phyloP scores from a whole-genome alignment of 2,329 filamentous ascomycete species.

The Botrytis fragariae region DNA sequence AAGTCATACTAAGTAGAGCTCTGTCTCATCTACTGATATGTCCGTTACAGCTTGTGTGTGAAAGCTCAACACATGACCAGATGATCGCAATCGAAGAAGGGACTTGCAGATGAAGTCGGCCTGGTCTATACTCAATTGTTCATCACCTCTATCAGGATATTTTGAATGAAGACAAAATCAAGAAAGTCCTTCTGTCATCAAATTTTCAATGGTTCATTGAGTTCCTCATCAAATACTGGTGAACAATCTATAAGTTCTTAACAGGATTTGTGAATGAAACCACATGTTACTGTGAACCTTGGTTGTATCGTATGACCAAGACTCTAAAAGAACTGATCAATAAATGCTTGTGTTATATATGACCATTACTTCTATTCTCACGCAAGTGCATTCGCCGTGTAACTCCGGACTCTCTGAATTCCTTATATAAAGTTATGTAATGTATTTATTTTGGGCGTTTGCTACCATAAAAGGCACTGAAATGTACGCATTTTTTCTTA shows the following conservation, averaged over 20 bases:
- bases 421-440: neutral
- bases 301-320: too few relatives aligned
- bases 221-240: too few relatives aligned
- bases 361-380: neutral
- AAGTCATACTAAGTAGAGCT: neutral
- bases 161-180: neutral
- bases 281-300: neutral
- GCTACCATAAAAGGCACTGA: neutral
- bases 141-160: neutral
- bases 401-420: neutral
- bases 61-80: neutral
- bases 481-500: neutral
- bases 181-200: neutral
- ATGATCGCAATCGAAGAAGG: too few relatives aligned
- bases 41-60: neutral
- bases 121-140: too few relatives aligned
- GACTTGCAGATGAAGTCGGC: neutral
- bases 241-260: neutral
- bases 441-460: neutral
- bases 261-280: neutral
- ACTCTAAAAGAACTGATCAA: neutral
- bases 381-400: neutral
- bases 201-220: neutral
- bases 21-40: neutral
- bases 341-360: neutral